Evolutionary conservation across 1,284 basidiomycete species (phyloP).

Genomic region (Ustilago curta): DNA sequence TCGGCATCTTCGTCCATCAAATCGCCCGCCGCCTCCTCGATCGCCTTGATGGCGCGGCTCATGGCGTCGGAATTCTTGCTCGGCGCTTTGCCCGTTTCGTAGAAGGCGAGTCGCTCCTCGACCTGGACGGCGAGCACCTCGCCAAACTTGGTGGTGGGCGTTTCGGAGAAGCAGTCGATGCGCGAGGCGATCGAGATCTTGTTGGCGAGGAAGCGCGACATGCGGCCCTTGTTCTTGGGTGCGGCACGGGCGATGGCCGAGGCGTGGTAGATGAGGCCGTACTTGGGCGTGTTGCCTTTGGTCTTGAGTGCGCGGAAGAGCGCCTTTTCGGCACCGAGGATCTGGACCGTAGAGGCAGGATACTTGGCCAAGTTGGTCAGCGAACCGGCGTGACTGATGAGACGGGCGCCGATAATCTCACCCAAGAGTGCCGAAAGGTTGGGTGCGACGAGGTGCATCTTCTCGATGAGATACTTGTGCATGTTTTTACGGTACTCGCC

Average conservation of each 20-base stretch:
- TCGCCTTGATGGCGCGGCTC: constrained; percentile 84
- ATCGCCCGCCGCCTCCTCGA: constrained; percentile 79
- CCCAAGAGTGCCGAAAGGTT: constrained; percentile 96
- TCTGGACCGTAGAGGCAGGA: constrained; percentile 98
- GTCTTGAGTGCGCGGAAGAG: constrained; percentile 98
- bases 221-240: constrained; percentile 95
- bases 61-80: constrained; percentile 72
- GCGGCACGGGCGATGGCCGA: constrained; percentile 86
- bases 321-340: constrained; percentile 97
- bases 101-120: constrained; percentile 94
- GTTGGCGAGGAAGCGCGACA: constrained; percentile 82
- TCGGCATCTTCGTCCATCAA: constrained; percentile 78
- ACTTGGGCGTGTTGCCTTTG: constrained; percentile 98
- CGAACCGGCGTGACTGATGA: constrained; percentile 97
- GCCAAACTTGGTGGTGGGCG: constrained; percentile 90
- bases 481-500: constrained; percentile 94
- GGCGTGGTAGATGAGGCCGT: constrained; percentile 92
- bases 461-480: constrained; percentile 89
- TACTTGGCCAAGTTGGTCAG: constrained; percentile 94
- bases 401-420: constrained; percentile 92
- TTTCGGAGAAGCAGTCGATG: constrained; percentile 94
- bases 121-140: constrained; percentile 93
- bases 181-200: constrained; percentile 98
- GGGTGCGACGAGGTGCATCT: constrained; percentile 98
- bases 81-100: constrained; percentile 74